phyloP scores from a whole-genome alignment of 352 stramenopile genomes.

The Phytophthora boehmeriae region DNA sequence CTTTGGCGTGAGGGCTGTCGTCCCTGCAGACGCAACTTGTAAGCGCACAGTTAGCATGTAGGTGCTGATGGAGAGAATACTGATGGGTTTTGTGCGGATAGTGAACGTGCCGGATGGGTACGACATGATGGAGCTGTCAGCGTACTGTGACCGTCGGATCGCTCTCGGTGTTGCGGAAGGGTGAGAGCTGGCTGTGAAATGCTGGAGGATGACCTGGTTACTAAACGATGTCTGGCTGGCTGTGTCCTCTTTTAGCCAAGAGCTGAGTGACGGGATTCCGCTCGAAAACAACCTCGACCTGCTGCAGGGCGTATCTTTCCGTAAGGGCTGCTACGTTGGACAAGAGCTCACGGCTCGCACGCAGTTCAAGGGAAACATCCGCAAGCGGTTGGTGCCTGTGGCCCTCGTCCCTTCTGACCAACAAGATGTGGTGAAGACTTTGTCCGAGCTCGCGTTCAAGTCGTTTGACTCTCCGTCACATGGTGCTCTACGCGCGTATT shows the following conservation, averaged over 20 bases:
- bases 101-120: constrained; percentile 59
- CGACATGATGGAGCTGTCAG: constrained; percentile 40
- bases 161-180: constrained; percentile 76
- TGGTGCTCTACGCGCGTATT: constrained; percentile 46
- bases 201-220: not conserved
- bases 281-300: constrained; percentile 94
- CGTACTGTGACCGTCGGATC: constrained; percentile 70
- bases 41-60: no score
- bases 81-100: constrained; percentile 24
- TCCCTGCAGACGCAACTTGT: constrained; percentile 43
- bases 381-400: constrained; percentile 80
- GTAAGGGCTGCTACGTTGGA: constrained; percentile 95
- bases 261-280: constrained; percentile 87
- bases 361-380: constrained; percentile 92
- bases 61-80: constrained; percentile 10
- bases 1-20: constrained; percentile 71
- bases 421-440: constrained; percentile 50
- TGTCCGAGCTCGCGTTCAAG: constrained; percentile 66
- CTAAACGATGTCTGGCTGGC: constrained; percentile 7
- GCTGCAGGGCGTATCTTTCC: constrained; percentile 90
- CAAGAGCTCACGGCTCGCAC: constrained; percentile 95
- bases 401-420: constrained; percentile 65
- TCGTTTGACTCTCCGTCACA: constrained; percentile 50
- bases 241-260: constrained; percentile 41
- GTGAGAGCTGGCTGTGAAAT: constrained; percentile 33